Conservation (phyloP, 371 early-diverging fungal species). For the Mortierella polycephala region DNA sequence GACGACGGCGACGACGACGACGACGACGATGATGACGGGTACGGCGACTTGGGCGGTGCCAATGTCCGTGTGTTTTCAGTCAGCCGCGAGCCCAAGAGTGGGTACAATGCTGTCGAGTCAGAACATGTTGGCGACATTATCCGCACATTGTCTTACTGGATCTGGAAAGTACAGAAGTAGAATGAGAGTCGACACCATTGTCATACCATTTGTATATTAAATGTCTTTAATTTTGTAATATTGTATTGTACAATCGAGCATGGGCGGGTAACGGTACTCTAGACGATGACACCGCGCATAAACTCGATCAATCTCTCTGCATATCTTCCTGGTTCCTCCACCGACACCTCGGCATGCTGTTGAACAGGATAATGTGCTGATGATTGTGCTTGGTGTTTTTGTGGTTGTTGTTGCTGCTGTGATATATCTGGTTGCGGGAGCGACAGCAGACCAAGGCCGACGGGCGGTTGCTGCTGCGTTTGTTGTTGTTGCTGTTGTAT, state of each 20-base stretch:
- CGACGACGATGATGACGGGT: conserved; percentile 9
- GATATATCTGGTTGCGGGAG: background rate
- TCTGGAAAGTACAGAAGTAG: conserved; percentile 43
- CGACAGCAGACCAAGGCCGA: background rate
- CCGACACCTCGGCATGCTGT: conserved; percentile 58
- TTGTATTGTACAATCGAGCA: no score
- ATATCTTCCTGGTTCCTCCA: conserved; percentile 72
- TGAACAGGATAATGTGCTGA: background rate
- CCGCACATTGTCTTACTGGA: conserved; percentile 52
- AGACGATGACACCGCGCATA: conserved; percentile 49
- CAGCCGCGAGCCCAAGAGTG: conserved; percentile 54
- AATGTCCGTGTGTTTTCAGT: conserved; percentile 50
- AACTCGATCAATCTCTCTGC: conserved; percentile 62
- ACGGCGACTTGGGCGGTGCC: conserved; percentile 9
- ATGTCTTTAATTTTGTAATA: no score
- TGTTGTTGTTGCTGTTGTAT: conserved; percentile 5
- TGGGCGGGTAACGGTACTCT: background rate
- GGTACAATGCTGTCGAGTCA: conserved; percentile 44
- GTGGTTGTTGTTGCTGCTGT: background rate
- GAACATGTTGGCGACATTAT: conserved; percentile 55
- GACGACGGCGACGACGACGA: conserved; percentile 11
- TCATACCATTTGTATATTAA: no score
- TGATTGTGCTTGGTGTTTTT: conserved; percentile 8
- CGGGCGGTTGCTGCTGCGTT: conserved; percentile 3
- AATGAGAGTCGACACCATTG: background rate